Evolutionary conservation across 805 yeast species (phyloP).

Genomic region (Candida insectalens): DNA sequence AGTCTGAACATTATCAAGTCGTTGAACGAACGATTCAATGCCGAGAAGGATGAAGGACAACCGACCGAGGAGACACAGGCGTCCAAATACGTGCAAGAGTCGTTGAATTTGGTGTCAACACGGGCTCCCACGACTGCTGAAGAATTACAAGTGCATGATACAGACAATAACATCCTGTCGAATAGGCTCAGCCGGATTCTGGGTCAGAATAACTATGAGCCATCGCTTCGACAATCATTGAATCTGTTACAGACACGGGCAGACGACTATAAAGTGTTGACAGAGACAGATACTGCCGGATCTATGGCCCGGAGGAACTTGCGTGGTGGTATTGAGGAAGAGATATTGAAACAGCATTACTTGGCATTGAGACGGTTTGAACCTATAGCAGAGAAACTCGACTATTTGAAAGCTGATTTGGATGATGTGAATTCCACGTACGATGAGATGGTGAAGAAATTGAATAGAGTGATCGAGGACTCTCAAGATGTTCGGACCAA

Average conservation of each 20-base stretch:
- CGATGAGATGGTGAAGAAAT: constrained; percentile 13
- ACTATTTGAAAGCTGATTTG: constrained; percentile 20
- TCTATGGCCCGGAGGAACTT: constrained; percentile 51
- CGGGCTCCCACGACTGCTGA: constrained; percentile 4
- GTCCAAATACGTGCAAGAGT: constrained; percentile 37
- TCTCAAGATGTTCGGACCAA: constrained; percentile 11
- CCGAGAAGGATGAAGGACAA: neutral
- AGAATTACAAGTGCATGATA: constrained; percentile 4
- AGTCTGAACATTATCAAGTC: constrained; percentile 23
- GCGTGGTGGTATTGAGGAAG: constrained; percentile 51
- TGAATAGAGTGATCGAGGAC: constrained; percentile 19
- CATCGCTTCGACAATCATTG: constrained; percentile 23
- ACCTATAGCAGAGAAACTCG: constrained; percentile 33
- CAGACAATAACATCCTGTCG: constrained; percentile 22
- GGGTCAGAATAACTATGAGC: constrained; percentile 32
- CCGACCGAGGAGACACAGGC: constrained; percentile 19
- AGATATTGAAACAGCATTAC: constrained; percentile 46
- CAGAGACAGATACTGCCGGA: constrained; percentile 28
- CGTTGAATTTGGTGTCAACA: constrained; percentile 28
- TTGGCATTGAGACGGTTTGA: constrained; percentile 35
- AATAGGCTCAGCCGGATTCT: constrained; percentile 41
- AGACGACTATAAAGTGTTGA: constrained; percentile 21
- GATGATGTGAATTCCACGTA: constrained; percentile 17
- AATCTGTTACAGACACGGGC: constrained; percentile 16
- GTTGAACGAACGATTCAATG: constrained; percentile 9